These are phyloP conservation scores for Microsporum audouinii DNA, from an alignment of 2,329 filamentous ascomycete genomes.

Conservation along the genomic window DNA sequence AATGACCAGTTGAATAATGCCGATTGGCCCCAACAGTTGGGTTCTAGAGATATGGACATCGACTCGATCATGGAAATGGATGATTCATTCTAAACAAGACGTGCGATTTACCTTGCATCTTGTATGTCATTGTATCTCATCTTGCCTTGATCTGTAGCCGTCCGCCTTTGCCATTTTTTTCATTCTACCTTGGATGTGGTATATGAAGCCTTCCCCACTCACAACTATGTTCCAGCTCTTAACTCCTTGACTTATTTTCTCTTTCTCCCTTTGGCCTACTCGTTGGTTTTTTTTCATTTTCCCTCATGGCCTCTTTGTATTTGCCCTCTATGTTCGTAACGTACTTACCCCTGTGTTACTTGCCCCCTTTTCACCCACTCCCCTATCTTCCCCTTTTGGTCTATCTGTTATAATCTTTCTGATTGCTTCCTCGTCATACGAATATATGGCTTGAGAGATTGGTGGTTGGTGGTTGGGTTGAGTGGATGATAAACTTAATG, in stretches of 20 bases:
- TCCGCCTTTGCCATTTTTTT: neutral
- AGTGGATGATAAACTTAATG: neutral
- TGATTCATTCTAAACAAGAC: neutral
- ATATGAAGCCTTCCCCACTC: constrained; percentile 2
- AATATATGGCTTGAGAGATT: neutral
- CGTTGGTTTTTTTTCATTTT: neutral
- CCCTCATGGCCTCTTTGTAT: neutral
- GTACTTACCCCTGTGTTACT: neutral
- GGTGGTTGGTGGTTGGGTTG: neutral
- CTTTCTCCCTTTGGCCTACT: neutral
- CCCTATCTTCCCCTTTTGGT: neutral
- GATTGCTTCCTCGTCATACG: neutral
- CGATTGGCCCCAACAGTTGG: neutral
- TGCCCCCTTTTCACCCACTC: neutral
- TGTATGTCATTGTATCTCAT: neutral
- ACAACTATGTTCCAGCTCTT: neutral
- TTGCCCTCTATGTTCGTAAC: neutral
- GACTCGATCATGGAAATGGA: constrained; percentile 2
- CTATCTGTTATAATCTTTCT: neutral
- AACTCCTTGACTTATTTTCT: neutral
- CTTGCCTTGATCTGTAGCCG: neutral
- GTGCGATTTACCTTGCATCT: neutral
- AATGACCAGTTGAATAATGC: neutral
- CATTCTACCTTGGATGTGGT: neutral
- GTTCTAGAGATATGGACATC: neutral